Evolutionary conservation across 371 early-diverging fungal genomes (phyloP).

Genomic region (Chytridium lagenaria): DNA sequence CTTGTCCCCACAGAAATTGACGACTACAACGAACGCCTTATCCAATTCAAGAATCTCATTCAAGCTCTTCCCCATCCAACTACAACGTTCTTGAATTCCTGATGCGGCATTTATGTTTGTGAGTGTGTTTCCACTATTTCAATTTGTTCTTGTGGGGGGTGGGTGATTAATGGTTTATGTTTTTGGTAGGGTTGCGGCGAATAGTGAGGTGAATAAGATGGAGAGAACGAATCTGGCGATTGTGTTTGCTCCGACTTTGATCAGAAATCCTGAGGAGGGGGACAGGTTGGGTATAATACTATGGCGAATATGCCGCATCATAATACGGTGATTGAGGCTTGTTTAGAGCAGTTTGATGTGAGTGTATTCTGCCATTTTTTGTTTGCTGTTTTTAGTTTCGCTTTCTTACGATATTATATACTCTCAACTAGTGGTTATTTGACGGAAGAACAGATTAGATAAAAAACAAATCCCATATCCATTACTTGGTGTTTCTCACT

Average conservation of each 20-base stretch:
- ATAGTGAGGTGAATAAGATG: constrained; percentile 83
- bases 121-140: constrained; percentile 13
- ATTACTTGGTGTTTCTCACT: neutral
- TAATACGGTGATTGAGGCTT: constrained; percentile 55
- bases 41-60: constrained; percentile 70
- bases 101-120: constrained; percentile 69
- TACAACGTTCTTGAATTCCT: constrained; percentile 73
- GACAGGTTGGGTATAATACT: constrained; percentile 43
- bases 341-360: constrained; percentile 53
- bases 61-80: constrained; percentile 73
- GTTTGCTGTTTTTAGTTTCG: neutral
- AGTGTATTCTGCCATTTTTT: neutral
- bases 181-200: constrained; percentile 57
- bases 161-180: too few species aligned
- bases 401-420: neutral
- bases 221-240: constrained; percentile 82
- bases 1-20: constrained; percentile 55
- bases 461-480: too few species aligned
- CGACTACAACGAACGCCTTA: constrained; percentile 78
- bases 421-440: constrained; percentile 44
- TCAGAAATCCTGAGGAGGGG: constrained; percentile 51
- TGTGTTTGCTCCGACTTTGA: constrained; percentile 73
- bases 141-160: too few species aligned
- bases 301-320: constrained; percentile 61
- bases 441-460: constrained; percentile 45